Evolutionary conservation across 164 flowering plant species (phyloP).

Genomic region (Litsea cubeba): DNA sequence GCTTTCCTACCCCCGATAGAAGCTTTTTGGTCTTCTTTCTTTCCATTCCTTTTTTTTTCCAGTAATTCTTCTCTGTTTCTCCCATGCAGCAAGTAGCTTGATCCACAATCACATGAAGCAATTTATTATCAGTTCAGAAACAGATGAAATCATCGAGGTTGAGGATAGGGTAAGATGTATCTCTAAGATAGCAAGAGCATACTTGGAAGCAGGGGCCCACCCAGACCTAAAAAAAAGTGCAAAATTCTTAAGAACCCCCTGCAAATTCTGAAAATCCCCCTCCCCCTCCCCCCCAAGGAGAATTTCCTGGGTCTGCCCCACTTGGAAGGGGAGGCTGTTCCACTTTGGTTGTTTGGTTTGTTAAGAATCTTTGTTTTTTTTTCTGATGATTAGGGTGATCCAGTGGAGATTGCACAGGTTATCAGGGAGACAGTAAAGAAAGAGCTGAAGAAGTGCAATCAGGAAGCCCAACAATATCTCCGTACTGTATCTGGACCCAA

Average conservation of each 20-base stretch:
- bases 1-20: not conserved
- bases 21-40: not conserved
- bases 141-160: conserved; percentile 80
- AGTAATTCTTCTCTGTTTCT: not conserved
- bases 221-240: too few species aligned
- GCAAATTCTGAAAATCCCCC: too few species aligned
- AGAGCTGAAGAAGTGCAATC: conserved; percentile 58
- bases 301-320: not conserved
- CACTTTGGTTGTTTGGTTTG: not conserved
- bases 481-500: conserved; percentile 44
- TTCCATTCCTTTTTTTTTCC: not conserved
- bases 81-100: conserved; percentile 79
- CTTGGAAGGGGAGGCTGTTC: not conserved
- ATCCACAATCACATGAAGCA: conserved; percentile 90
- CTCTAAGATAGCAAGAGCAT: too few species aligned
- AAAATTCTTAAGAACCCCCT: too few species aligned
- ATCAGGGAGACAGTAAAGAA: conserved; percentile 64
- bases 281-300: too few species aligned
- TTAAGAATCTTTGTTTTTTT: not conserved
- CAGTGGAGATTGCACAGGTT: conserved; percentile 76
- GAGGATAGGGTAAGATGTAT: conserved; percentile 62
- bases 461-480: conserved; percentile 62
- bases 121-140: conserved; percentile 88
- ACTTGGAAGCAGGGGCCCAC: not conserved
- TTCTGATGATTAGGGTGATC: conserved; percentile 76